Conservation (phyloP, 371 early-diverging fungal genomes). For the Gilbertella persicaria region DNA sequence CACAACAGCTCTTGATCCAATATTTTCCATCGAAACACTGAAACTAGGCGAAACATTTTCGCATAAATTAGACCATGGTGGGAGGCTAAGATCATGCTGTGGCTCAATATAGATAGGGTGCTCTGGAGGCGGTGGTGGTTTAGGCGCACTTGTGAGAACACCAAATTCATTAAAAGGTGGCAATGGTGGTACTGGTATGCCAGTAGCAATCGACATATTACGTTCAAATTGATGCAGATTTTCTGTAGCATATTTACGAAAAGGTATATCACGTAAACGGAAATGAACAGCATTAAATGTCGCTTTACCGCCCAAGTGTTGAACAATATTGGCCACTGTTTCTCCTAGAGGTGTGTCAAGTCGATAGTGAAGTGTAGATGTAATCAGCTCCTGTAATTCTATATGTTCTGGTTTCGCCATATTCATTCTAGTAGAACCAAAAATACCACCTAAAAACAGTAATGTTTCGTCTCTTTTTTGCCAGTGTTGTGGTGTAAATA, state of each 20-base stretch:
- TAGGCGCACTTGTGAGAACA: constrained; percentile 8
- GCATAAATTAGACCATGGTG: constrained; percentile 29
- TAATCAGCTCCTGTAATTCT: constrained; percentile 25
- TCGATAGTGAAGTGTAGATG: constrained; percentile 34
- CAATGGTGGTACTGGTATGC: constrained; percentile 18
- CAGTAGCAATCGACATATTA: constrained; percentile 29
- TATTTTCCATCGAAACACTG: constrained; percentile 9
- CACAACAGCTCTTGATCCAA: constrained; percentile 31
- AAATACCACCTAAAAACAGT: constrained; percentile 60
- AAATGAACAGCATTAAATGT: constrained; percentile 53
- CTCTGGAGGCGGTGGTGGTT: constrained; percentile 19
- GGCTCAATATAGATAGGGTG: constrained; percentile 13
- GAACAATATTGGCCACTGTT: constrained; percentile 49
- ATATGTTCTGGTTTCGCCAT: constrained; percentile 41
- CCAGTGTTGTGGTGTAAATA: constrained; percentile 33
- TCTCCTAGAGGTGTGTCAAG: constrained; percentile 33
- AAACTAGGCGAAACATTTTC: constrained; percentile 30
- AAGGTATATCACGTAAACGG: constrained; percentile 57
- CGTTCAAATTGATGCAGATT: constrained; percentile 36
- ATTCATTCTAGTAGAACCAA: constrained; percentile 56
- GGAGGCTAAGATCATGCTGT: constrained; percentile 9
- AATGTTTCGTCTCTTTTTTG: constrained; percentile 36
- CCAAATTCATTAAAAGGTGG: constrained; percentile 21
- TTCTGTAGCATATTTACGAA: constrained; percentile 38
- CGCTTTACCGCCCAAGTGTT: constrained; percentile 50